Conservation (phyloP, 495 filamentous ascomycete genomes). For the Xylaria castorea region DNA sequence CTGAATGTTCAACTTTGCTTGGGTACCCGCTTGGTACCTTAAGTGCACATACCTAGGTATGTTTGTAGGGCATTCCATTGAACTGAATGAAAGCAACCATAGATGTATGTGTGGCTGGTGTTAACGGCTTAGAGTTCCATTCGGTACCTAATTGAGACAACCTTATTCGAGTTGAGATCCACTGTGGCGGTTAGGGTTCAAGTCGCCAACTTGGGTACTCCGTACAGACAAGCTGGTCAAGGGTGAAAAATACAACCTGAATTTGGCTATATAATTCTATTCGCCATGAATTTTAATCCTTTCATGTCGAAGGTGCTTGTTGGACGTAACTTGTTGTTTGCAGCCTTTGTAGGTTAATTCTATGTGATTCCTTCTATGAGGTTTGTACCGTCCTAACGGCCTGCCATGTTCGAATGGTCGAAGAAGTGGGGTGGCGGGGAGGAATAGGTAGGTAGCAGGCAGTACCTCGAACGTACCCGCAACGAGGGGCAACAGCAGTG, state of each 20-base stretch:
- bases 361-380: neutral
- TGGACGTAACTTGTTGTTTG: neutral
- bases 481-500: conserved; percentile 14
- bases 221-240: too few species aligned
- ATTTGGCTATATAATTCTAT: neutral
- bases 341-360: neutral
- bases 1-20: neutral
- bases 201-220: neutral
- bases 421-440: neutral
- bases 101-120: neutral
- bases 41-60: neutral
- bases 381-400: too few species aligned
- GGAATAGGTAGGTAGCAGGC: neutral
- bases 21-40: neutral
- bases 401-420: too few species aligned
- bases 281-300: neutral
- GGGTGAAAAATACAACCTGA: neutral
- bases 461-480: neutral
- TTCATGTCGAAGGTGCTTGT: neutral
- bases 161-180: too few species aligned
- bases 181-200: too few species aligned
- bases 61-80: neutral
- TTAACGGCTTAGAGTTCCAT: neutral
- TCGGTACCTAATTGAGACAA: neutral
- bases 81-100: neutral